A percentile compares a stretch with the other conserved stretches of the same genome.
phyloP scores from a whole-genome alignment of 495 filamentous ascomycete genomes.

The Annulohypoxylon stygium region DNA sequence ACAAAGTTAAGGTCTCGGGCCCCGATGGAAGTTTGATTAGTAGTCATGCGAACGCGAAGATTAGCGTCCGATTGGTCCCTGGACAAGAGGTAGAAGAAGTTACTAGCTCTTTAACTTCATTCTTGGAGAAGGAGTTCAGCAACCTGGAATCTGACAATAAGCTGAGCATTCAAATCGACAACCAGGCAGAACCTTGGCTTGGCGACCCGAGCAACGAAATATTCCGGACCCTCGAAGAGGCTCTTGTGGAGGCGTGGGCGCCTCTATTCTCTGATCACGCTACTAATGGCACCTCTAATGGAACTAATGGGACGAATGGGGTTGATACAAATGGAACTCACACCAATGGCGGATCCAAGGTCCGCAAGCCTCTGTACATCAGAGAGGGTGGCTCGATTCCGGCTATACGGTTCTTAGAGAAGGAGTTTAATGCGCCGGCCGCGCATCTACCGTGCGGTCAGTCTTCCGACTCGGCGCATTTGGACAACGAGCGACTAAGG shows the following conservation, averaged over 20 bases:
- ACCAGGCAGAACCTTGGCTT: constrained; percentile 95
- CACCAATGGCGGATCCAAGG: constrained; percentile 46
- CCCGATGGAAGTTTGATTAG: constrained; percentile 91
- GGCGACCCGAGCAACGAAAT: constrained; percentile 92
- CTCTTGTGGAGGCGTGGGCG: constrained; percentile 86
- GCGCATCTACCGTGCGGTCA: constrained; percentile 96
- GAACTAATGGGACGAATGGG: background rate
- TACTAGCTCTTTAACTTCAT: constrained; percentile 72
- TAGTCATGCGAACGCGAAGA: constrained; percentile 81
- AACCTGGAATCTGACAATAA: constrained; percentile 81
- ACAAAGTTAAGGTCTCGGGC: constrained; percentile 90
- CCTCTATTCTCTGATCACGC: constrained; percentile 49
- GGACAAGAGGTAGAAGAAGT: constrained; percentile 87
- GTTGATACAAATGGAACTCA: background rate
- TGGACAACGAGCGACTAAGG: constrained; percentile 92
- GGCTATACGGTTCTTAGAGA: constrained; percentile 91
- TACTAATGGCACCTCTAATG: constrained; percentile 12
- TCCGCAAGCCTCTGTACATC: constrained; percentile 82
- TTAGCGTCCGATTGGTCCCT: constrained; percentile 93
- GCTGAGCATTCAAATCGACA: constrained; percentile 85
- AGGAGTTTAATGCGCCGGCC: constrained; percentile 91
- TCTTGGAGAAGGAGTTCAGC: constrained; percentile 77
- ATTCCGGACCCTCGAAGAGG: constrained; percentile 88
- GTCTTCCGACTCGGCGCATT: constrained; percentile 91
- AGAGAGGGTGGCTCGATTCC: constrained; percentile 96